A percentile compares a stretch with the other conserved stretches of the same genome.
Evolutionary conservation across 2,329 filamentous ascomycete genomes (phyloP).

Genomic region (Hypoxylon sp.): DNA sequence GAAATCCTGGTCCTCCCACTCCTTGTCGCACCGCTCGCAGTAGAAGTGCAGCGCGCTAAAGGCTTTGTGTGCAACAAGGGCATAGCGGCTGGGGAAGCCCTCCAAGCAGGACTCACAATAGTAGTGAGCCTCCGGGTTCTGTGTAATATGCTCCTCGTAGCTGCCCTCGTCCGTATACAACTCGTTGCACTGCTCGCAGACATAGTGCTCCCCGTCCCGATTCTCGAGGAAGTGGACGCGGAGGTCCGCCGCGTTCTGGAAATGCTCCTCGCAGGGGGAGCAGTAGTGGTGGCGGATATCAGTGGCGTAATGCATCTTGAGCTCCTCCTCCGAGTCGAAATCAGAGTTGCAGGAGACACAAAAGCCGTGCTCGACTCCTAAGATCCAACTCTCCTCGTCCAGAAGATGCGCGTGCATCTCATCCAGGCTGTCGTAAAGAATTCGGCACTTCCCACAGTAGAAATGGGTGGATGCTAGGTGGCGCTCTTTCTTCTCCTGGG

Average conservation of each 20-base stretch:
- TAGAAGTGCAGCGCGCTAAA: no score
- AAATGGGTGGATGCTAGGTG: no score
- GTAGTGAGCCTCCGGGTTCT: not conserved
- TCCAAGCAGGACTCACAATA: not conserved
- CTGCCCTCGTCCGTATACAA: no score
- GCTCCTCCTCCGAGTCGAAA: not conserved
- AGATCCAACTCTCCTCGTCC: not conserved
- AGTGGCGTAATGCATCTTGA: not conserved
- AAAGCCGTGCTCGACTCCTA: not conserved
- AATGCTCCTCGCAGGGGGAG: not conserved
- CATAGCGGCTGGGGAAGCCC: not conserved
- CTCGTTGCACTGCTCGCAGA: no score
- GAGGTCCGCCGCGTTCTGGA: not conserved
- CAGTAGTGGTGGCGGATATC: not conserved
- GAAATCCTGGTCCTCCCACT: conserved; percentile 16
- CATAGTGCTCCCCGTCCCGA: not conserved
- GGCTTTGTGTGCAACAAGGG: no score
- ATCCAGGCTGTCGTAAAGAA: not conserved
- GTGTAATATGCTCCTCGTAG: no score
- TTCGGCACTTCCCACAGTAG: not conserved
- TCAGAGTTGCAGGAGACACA: not conserved
- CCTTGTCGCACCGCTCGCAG: conserved; percentile 14
- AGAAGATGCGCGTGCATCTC: not conserved
- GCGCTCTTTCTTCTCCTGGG: not conserved
- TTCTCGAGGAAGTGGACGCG: not conserved